Conservation (phyloP, 1,284 basidiomycete genomes). For the Cronartium quercuum region DNA sequence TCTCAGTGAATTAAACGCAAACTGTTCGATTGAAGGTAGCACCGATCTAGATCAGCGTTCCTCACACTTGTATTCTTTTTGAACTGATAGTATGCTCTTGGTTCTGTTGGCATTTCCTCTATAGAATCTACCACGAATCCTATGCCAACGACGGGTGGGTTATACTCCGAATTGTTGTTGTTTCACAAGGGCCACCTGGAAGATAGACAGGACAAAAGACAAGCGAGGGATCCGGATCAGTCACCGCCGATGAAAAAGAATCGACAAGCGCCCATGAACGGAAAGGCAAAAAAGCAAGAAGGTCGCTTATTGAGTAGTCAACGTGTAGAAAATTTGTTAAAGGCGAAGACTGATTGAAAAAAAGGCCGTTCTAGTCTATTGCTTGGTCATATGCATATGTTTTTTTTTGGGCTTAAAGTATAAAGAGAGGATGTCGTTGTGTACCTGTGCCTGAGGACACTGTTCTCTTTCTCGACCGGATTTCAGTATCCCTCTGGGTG, state of each 20-base stretch:
- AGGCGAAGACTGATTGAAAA: not conserved
- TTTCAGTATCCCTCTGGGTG: too few species aligned
- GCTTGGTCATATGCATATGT: too few species aligned
- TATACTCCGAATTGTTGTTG: slow-evolving; percentile 28
- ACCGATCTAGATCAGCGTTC: not conserved
- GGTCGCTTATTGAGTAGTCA: slow-evolving; percentile 24
- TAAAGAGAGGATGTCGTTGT: too few species aligned
- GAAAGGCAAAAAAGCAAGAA: slow-evolving; percentile 18
- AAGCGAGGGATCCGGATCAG: not conserved
- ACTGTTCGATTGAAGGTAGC: not conserved
- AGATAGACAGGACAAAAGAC: not conserved
- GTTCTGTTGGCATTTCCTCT: not conserved
- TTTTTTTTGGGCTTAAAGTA: too few species aligned
- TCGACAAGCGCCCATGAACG: not conserved
- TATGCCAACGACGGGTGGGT: not conserved
- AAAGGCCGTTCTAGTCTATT: too few species aligned
- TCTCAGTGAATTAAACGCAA: not conserved
- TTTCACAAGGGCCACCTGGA: slow-evolving; percentile 16
- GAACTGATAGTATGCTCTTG: not conserved
- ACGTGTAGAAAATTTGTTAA: not conserved
- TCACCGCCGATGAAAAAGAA: not conserved
- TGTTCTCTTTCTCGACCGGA: too few species aligned
- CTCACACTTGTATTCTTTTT: not conserved
- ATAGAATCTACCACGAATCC: not conserved
- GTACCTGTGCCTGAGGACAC: too few species aligned